Evolutionary conservation across 1,284 basidiomycete genomes (phyloP), one percentile per base, ranked within the genome.

Genomic region (Tausonia pullulans): DNA sequence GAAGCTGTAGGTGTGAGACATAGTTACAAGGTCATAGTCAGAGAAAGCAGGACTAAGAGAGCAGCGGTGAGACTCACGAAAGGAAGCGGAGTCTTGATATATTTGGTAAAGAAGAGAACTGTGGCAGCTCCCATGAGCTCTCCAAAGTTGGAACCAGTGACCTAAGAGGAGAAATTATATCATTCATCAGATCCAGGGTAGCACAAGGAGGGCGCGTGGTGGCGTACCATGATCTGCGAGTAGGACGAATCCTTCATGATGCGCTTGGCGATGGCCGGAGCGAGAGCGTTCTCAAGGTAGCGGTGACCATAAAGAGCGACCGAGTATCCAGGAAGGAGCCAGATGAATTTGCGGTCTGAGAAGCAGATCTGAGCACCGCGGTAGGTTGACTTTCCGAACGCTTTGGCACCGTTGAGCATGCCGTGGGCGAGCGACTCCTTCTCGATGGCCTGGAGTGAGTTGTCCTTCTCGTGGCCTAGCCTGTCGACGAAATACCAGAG

Each of bases 211-310:
- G 27, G 27, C 27, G 27, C 27, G 27, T 27, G 27, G 27, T 2
- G 27, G 45, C 71, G 69, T 51, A 70, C 69, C 45, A 73, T 72
- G 69, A 73, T 71, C 67, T 77, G 75, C 44, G 73, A 73, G 68
- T 73, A 75, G 8, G 73, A 71, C 27, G 74, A 75, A 54, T 68
- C 69, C 48, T 70, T 71, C 51, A 77, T 69, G 64, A 74, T 67
- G 40, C 70, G 71, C 54, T 70, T 71, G 60, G 75, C 74, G 66
- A 73, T 73, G 60, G 74, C 74, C 56, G 74, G 74, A 41, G 72
- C 71, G n/a, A 76, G 68, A 63, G 71, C 72, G 62, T 74, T 75
- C 69, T 77, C 75, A 67, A 76, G 72, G 69, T 75, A 76, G 58
- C 75, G 72, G 66, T 76, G 75, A 58, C 72, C 73, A 66, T 76